phyloP scores from a whole-genome alignment of 1,284 basidiomycete genomes.

The Moesziomyces sp. region DNA sequence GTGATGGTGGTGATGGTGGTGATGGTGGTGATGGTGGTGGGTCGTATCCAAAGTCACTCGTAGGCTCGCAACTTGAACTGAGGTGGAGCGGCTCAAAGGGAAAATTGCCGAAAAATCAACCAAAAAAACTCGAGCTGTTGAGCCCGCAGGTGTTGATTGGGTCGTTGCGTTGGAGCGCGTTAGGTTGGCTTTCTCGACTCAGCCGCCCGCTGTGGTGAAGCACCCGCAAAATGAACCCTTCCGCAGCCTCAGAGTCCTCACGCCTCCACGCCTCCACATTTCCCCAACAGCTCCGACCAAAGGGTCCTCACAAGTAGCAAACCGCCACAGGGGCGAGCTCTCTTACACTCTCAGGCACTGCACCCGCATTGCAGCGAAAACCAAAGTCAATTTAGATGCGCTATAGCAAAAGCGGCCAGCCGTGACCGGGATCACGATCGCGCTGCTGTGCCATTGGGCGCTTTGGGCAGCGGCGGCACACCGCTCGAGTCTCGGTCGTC shows the following conservation, averaged over 20 bases:
- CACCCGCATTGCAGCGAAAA: not conserved
- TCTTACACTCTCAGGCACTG: not conserved
- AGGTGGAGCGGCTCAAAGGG: not conserved
- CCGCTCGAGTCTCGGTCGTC: conserved; percentile 35
- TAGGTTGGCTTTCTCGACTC: too few species aligned
- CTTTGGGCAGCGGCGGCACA: conserved; percentile 17
- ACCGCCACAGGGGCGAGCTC: not conserved
- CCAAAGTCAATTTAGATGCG: not conserved
- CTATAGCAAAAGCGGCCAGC: conserved; percentile 2
- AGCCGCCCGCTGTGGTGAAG: not conserved
- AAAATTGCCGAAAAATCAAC: not conserved
- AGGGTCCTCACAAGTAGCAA: too few species aligned
- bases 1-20: too few species aligned
- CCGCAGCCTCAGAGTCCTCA: not conserved
- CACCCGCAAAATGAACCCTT: not conserved
- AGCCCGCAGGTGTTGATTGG: not conserved
- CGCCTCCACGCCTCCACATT: not conserved
- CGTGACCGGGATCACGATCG: not conserved
- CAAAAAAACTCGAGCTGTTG: not conserved
- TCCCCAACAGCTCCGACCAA: too few species aligned
- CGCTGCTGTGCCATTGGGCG: conserved; percentile 32
- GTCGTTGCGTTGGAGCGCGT: too few species aligned
- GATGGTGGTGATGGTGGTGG: too few species aligned
- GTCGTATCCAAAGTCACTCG: too few species aligned
- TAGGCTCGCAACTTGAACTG: too few species aligned